phyloP scores from a whole-genome alignment of 495 filamentous ascomycete genomes.

The Cercophora scortea region DNA sequence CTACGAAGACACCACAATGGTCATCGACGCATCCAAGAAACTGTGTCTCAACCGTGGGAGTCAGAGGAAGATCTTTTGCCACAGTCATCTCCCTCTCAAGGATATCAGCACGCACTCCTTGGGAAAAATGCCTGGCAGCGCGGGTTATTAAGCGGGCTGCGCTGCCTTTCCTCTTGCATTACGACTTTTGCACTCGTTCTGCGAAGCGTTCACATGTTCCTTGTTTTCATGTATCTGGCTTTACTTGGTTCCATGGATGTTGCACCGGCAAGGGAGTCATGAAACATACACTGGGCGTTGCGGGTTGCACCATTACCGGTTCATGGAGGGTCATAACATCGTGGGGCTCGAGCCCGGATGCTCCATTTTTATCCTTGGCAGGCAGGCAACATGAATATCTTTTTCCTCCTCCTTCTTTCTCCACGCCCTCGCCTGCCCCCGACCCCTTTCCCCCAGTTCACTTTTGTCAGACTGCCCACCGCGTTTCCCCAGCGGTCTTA shows the following conservation, averaged over 20 bases:
- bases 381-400: neutral
- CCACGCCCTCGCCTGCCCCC: neutral
- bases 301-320: too few relatives aligned
- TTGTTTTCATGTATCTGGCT: too few relatives aligned
- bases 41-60: conserved; percentile 29
- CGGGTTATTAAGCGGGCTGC: conserved; percentile 29
- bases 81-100: conserved; percentile 40
- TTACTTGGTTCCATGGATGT: too few relatives aligned
- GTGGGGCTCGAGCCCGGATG: too few relatives aligned
- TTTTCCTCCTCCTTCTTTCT: neutral
- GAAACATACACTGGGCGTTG: too few relatives aligned
- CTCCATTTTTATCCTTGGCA: neutral
- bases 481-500: too few relatives aligned
- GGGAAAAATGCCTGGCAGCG: conserved; percentile 40
- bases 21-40: conserved; percentile 48
- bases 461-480: too few relatives aligned
- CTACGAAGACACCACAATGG: conserved; percentile 43
- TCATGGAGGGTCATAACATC: too few relatives aligned
- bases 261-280: too few relatives aligned
- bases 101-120: conserved; percentile 30
- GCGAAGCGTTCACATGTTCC: too few relatives aligned
- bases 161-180: neutral
- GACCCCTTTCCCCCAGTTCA: too few relatives aligned
- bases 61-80: conserved; percentile 37
- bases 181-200: neutral